phyloP scores from a whole-genome alignment of 2,329 filamentous ascomycete species.

The Ophiognomonia clavigignenti-juglandacearum region DNA sequence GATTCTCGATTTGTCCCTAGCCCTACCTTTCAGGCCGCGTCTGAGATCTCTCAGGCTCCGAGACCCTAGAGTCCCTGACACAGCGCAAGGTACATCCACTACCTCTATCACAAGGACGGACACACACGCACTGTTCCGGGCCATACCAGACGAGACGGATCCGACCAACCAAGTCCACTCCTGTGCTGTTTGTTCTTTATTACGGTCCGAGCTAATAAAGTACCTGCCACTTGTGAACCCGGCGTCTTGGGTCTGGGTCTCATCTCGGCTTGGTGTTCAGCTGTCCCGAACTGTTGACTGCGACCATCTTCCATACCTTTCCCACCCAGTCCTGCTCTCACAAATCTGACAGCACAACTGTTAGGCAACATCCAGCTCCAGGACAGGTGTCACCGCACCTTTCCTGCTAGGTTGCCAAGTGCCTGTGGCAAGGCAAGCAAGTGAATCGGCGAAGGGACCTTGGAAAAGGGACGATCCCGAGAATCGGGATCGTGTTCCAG shows the following conservation, averaged over 20 bases:
- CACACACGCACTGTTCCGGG: background rate
- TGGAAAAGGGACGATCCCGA: conserved; percentile 13
- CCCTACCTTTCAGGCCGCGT: background rate
- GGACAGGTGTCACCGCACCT: conserved; percentile 13
- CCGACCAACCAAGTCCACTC: background rate
- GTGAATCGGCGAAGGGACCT: background rate
- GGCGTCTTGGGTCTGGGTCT: conserved; percentile 10
- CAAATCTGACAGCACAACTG: background rate
- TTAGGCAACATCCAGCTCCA: background rate
- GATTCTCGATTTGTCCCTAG: background rate
- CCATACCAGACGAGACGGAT: background rate
- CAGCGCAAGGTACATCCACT: conserved; percentile 7
- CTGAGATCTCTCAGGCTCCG: conserved; percentile 1
- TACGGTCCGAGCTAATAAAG: too few species aligned
- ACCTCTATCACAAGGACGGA: background rate
- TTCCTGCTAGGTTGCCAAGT: conserved; percentile 7
- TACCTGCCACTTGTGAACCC: too few species aligned
- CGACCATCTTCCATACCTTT: too few species aligned
- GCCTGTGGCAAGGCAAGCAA: conserved; percentile 7
- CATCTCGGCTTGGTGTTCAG: background rate
- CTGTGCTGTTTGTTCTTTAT: too few species aligned
- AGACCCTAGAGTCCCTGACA: conserved; percentile 9
- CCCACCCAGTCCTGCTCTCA: background rate
- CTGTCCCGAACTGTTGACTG: background rate
- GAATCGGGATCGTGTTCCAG: conserved; percentile 13